Evolutionary conservation across 768 basidiomycete species (phyloP).

Genomic region (Termitomyces sp.): DNA sequence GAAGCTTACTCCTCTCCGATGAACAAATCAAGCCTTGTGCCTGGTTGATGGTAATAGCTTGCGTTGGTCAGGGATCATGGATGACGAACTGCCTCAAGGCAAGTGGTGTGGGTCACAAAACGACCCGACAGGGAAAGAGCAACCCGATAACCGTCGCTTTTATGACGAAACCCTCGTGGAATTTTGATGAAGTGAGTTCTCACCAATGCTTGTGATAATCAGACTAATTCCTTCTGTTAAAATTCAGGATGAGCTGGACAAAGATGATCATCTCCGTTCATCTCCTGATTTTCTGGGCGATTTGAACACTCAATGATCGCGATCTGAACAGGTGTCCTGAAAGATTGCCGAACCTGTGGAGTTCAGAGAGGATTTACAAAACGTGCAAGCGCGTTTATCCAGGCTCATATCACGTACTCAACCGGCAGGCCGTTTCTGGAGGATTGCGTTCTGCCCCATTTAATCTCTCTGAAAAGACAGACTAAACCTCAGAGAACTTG

Average conservation of each 20-base stretch:
- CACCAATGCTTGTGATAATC: too few relatives aligned
- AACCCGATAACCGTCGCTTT: conserved; percentile 3
- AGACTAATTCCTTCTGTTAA: background rate
- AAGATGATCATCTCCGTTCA: too few relatives aligned
- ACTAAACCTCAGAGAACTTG: background rate
- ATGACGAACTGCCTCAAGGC: conserved; percentile 17
- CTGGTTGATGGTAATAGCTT: conserved; percentile 7
- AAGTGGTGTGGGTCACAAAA: conserved; percentile 2
- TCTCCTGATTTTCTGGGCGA: background rate
- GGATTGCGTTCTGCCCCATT: background rate
- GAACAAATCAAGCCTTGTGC: conserved; percentile 13
- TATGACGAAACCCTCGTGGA: conserved; percentile 8
- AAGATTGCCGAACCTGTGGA: background rate
- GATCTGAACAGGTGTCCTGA: background rate
- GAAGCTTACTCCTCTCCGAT: background rate
- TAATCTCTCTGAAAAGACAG: background rate
- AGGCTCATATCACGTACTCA: background rate
- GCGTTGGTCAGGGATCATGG: conserved; percentile 1
- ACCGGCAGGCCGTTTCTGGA: background rate
- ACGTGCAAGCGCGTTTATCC: background rate
- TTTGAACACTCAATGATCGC: background rate
- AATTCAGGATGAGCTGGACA: background rate
- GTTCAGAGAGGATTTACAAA: background rate
- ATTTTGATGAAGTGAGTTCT: too few relatives aligned
- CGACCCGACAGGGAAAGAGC: conserved; percentile 7